These are phyloP conservation scores for Stephania japonica DNA, from an alignment of 164 flowering plant species.

Conservation along the genomic window DNA sequence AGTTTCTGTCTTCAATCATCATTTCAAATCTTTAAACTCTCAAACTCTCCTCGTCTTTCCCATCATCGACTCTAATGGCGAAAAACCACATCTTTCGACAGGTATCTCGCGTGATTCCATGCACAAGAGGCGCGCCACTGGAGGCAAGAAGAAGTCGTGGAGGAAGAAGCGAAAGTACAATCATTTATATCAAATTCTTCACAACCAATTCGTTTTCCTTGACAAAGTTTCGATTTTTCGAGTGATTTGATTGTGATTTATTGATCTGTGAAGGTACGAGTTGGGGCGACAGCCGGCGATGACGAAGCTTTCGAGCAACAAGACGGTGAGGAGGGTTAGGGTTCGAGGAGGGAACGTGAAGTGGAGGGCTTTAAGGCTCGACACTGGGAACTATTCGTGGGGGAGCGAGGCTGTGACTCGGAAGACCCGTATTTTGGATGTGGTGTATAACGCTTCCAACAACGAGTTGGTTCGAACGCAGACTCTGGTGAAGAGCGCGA, in stretches of 20 bases:
- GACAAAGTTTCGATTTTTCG: not conserved
- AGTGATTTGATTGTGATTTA: not conserved
- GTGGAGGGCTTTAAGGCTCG: conserved; percentile 56
- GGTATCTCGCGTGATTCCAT: conserved; percentile 64
- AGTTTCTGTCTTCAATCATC: too few species aligned
- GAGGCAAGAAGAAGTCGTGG: conserved; percentile 71
- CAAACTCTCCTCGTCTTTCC: too few species aligned
- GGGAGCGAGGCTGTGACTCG: conserved; percentile 60
- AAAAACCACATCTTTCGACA: conserved; percentile 10
- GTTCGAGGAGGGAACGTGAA: conserved; percentile 59
- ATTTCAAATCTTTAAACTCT: too few species aligned
- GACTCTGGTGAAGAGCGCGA: conserved; percentile 55
- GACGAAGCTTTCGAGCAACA: conserved; percentile 51
- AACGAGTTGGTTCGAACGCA: conserved; percentile 63
- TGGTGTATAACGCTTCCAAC: conserved; percentile 60
- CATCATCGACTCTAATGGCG: not conserved
- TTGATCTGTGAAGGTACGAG: conserved; percentile 38
- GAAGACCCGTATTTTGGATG: conserved; percentile 55
- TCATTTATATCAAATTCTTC: not conserved
- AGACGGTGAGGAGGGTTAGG: conserved; percentile 50
- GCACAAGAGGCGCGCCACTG: conserved; percentile 51
- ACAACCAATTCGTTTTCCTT: not conserved
- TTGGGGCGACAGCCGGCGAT: conserved; percentile 54
- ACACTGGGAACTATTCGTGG: conserved; percentile 54
- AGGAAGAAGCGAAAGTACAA: conserved; percentile 64